Base-by-base conservation (phyloP, 306 rosid genomes). In the Purshia tridentata region DNA sequence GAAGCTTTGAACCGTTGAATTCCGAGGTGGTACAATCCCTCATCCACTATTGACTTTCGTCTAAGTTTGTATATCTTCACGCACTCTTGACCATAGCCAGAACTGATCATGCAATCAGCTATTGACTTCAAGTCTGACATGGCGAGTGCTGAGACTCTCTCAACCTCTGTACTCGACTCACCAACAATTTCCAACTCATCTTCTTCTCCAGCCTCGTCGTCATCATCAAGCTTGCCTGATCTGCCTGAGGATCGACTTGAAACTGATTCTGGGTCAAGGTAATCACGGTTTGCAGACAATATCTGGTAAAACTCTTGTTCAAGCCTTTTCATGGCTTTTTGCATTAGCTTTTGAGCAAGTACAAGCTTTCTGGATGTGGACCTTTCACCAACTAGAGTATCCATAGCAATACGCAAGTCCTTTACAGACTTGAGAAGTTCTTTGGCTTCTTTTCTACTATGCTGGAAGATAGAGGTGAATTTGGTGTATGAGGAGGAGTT, bases 81-180 rank as follows among this genome's bases (percentile, higher is more conserved):
- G 15, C 89, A 85, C 79, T 87, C 89, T 63, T 70, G 76, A 6
- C 84, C 87, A 79, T 85, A 87, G 42, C 92, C 92, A 51, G 79
- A 76, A 18, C 66, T 61, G 47, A 85, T 84, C 92, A 87, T 87
- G 51, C 87, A 87, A 20, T 87, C 84, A 0, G 91, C 87, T 59
- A 84, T 84, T 42, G 88, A 80, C 81, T 82, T 80, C 53, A 84
- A 63, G 23, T 84, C 87, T 14, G 78, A 49, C 87, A 82, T 72
- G 73, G 83, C 73, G 19, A 60, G 52, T 1, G 68, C 56, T 0
- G 83, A 77, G 54, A 54, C 72, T 52, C 80, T 82, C 58, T 74
- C 85, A 16, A 61, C 70, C 66, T 68, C 84, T 0, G 73, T 16
- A 35, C 62, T 16, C 3, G 80, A 69, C 67, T 80, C 73, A 4